phyloP scores from a whole-genome alignment of 768 basidiomycete species.

The Pleurotus citrinopileatus region DNA sequence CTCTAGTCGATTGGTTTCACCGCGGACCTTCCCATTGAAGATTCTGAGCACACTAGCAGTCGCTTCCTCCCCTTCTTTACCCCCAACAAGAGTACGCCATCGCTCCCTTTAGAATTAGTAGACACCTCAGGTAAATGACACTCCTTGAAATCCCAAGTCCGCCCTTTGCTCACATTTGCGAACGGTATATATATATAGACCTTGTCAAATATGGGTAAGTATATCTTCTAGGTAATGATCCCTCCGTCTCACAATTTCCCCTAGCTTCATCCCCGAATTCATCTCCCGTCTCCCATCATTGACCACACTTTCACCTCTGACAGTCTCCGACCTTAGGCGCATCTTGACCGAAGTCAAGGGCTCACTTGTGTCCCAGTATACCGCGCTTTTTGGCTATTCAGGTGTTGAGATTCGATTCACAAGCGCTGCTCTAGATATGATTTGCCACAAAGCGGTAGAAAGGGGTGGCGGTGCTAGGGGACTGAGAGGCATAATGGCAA shows the following conservation, averaged over 20 bases:
- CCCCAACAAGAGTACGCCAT: constrained; percentile 55
- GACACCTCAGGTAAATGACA: constrained; percentile 65
- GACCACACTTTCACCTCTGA: constrained; percentile 77
- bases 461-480: constrained; percentile 91
- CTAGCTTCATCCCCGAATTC: constrained; percentile 92
- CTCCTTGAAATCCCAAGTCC: too few relatives aligned
- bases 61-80: constrained; percentile 70
- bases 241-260: constrained; percentile 6
- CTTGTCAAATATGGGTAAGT: constrained; percentile 78
- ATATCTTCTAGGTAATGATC: background rate
- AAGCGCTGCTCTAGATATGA: constrained; percentile 70
- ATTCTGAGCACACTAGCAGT: constrained; percentile 24
- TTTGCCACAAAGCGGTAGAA: constrained; percentile 75
- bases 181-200: constrained; percentile 40
- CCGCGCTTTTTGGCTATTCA: constrained; percentile 77
- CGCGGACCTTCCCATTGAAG: constrained; percentile 37
- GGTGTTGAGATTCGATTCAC: constrained; percentile 89
- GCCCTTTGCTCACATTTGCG: background rate
- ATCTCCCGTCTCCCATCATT: constrained; percentile 92
- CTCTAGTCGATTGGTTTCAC: constrained; percentile 85
- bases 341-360: constrained; percentile 92
- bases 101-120: constrained; percentile 61
- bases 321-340: constrained; percentile 78
- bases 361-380: constrained; percentile 88
- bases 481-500: constrained; percentile 83